Evolutionary conservation across 305 asterid species (phyloP).

Genomic region (Rubia peregrina): DNA sequence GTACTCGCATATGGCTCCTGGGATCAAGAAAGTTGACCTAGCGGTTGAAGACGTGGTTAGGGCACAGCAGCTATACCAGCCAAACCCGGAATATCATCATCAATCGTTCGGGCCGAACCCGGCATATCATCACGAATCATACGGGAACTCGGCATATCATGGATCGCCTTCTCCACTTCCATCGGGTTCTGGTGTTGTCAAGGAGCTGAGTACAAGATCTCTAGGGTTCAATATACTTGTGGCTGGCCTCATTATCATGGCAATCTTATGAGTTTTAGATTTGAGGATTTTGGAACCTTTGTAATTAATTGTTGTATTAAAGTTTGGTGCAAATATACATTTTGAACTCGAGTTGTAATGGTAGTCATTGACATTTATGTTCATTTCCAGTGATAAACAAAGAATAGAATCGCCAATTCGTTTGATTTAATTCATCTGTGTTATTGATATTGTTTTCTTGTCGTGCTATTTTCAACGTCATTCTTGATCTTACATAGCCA

Average conservation of each 20-base stretch:
- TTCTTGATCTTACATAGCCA: too few relatives aligned
- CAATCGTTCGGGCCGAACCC: not conserved
- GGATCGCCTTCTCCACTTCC: not conserved
- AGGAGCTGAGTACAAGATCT: not conserved
- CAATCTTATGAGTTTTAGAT: not conserved
- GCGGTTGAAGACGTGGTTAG: not conserved
- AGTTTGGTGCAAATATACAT: too few relatives aligned
- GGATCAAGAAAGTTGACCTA: not conserved
- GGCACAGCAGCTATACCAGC: not conserved
- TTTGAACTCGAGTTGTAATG: too few relatives aligned
- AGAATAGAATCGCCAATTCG: too few relatives aligned
- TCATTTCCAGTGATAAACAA: too few relatives aligned
- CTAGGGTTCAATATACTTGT: not conserved
- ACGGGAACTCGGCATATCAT: not conserved
- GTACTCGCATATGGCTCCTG: not conserved
- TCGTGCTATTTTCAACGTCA: too few relatives aligned
- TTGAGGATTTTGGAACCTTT: too few relatives aligned
- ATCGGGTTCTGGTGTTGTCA: not conserved
- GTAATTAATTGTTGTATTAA: too few relatives aligned
- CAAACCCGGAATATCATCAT: not conserved
- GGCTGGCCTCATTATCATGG: not conserved
- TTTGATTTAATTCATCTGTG: too few relatives aligned
- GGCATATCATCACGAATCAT: not conserved
- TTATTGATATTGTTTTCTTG: too few relatives aligned
- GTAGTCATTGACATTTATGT: too few relatives aligned